These are phyloP conservation scores for Huntiella abstrusa DNA, from an alignment of 2,329 filamentous ascomycete genomes.

Conservation along the genomic window DNA sequence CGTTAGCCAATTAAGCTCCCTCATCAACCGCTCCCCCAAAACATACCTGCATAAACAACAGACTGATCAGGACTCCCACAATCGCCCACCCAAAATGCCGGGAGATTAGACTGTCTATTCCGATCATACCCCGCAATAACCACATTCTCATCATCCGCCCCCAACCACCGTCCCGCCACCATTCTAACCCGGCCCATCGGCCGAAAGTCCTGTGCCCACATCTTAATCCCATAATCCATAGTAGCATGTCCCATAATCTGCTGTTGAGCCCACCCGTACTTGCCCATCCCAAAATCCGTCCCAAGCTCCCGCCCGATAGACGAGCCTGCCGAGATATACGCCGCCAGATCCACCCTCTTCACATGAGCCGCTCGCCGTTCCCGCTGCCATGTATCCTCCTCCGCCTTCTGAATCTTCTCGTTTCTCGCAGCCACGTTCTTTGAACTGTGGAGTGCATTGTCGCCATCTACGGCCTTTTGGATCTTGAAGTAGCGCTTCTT, in stretches of 20 bases:
- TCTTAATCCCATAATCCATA: neutral
- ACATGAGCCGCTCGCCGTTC: too few species aligned
- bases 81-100: slow-evolving; percentile 5
- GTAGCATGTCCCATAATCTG: neutral
- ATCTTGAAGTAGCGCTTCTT: slow-evolving; percentile 53
- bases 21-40: neutral
- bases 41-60: slow-evolving; percentile 5
- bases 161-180: neutral
- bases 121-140: slow-evolving; percentile 5
- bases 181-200: slow-evolving; percentile 6
- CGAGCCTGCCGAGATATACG: neutral
- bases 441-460: too few species aligned
- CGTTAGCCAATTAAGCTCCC: neutral
- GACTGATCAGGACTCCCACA: slow-evolving; percentile 5
- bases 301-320: slow-evolving; percentile 9
- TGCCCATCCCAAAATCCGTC: neutral
- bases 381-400: too few species aligned
- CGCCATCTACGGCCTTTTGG: slow-evolving; percentile 26
- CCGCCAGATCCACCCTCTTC: too few species aligned
- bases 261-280: neutral
- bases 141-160: neutral
- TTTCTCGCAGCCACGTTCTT: too few species aligned
- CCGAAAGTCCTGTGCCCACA: slow-evolving; percentile 2
- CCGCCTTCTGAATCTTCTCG: too few species aligned
- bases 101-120: slow-evolving; percentile 4